Conservation (phyloP, 1,139 yeast species). For the Geotrichum australiense region DNA sequence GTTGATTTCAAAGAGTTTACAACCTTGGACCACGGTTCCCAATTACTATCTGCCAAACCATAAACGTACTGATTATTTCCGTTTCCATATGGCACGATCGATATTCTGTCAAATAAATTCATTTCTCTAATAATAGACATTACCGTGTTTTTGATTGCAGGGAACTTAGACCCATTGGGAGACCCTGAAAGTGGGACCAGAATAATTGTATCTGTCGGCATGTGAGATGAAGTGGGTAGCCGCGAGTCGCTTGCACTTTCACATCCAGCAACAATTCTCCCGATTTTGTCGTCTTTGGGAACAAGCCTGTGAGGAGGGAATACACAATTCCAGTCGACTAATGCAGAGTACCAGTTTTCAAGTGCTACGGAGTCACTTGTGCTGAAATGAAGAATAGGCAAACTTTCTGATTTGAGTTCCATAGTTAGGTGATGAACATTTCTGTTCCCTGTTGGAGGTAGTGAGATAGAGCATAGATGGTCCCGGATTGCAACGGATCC, state of each 20-base stretch:
- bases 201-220: conserved; percentile 23
- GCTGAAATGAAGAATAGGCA: conserved; percentile 19
- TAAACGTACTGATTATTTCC: conserved; percentile 10
- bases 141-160: conserved; percentile 19
- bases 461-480: conserved; percentile 19
- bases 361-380: conserved; percentile 15
- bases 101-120: conserved; percentile 22
- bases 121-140: conserved; percentile 18
- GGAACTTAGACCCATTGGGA: conserved; percentile 21
- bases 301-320: conserved; percentile 14
- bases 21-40: conserved; percentile 18
- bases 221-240: conserved; percentile 15
- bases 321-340: conserved; percentile 14
- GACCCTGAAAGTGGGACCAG: conserved; percentile 22
- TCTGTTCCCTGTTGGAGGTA: conserved; percentile 16
- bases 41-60: conserved; percentile 15
- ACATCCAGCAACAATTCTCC: conserved; percentile 11
- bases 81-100: conserved; percentile 23
- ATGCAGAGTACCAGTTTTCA: conserved; percentile 18
- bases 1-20: conserved; percentile 18
- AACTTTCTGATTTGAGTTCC: conserved; percentile 11
- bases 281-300: conserved; percentile 12
- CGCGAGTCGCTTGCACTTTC: conserved; percentile 4
- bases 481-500: conserved; percentile 20
- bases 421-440: conserved; percentile 15